These are phyloP conservation scores for Salix udensis DNA, from an alignment of 345 rosid genomes.

Conservation along the genomic window DNA sequence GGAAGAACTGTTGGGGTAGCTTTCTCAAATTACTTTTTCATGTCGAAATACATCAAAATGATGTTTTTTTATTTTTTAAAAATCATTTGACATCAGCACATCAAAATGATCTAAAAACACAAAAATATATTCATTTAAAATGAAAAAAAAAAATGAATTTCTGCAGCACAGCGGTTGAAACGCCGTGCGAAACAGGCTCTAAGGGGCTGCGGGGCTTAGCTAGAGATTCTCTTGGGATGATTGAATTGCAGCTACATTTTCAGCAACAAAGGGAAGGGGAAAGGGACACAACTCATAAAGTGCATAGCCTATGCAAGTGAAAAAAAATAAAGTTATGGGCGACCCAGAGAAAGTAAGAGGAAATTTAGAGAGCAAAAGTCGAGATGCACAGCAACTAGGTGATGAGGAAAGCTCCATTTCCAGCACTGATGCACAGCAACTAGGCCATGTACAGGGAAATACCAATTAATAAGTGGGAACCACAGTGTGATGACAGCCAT, in stretches of 20 bases:
- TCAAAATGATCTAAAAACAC: too few species aligned
- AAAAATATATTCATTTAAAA: too few species aligned
- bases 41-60: too few species aligned
- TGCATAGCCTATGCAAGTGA: not conserved
- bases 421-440: constrained; percentile 4
- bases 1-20: too few species aligned
- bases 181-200: too few species aligned
- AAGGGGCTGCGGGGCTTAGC: not conserved
- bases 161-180: too few species aligned
- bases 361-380: not conserved
- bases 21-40: too few species aligned
- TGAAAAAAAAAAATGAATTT: too few species aligned
- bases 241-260: not conserved
- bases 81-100: too few species aligned
- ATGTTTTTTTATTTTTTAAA: too few species aligned
- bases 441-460: constrained; percentile 14
- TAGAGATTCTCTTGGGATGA: not conserved
- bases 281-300: too few species aligned
- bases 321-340: not conserved
- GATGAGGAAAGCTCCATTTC: constrained; percentile 7
- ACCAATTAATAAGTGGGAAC: constrained; percentile 22
- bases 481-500: constrained; percentile 17
- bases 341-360: not conserved
- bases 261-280: not conserved
- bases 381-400: not conserved